phyloP scores from a whole-genome alignment of 1,139 yeast species.

The Pneumocystis sp. region DNA sequence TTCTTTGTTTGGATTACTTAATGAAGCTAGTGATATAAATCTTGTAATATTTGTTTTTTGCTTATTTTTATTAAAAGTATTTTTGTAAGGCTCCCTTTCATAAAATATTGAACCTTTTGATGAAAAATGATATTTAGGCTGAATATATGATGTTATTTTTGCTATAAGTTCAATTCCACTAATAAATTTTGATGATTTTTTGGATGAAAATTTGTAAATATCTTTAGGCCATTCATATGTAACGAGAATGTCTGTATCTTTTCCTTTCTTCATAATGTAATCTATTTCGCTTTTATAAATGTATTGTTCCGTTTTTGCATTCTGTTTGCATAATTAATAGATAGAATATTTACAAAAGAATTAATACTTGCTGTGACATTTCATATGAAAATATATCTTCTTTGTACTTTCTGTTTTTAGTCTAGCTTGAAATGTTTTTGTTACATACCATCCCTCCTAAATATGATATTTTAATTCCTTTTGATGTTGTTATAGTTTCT shows the following conservation, averaged over 20 bases:
- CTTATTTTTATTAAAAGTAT: slow-evolving; percentile 25
- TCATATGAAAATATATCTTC: not conserved
- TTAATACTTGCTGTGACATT: not conserved
- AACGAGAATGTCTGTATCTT: slow-evolving; percentile 38
- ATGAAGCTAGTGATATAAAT: slow-evolving; percentile 49
- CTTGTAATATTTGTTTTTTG: slow-evolving; percentile 30
- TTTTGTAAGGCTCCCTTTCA: slow-evolving; percentile 45
- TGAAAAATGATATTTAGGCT: slow-evolving; percentile 55
- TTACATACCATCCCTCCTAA: slow-evolving; percentile 1
- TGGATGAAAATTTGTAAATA: slow-evolving; percentile 29
- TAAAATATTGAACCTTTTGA: slow-evolving; percentile 35
- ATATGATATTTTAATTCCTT: slow-evolving; percentile 6
- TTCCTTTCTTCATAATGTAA: not conserved
- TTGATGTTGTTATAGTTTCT: slow-evolving; percentile 6
- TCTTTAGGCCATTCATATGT: slow-evolving; percentile 49
- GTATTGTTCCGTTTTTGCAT: not conserved
- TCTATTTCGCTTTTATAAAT: not conserved
- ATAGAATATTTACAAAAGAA: not conserved
- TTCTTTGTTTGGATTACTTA: slow-evolving; percentile 31
- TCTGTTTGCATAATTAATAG: not conserved
- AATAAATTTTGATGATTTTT: not conserved
- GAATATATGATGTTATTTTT: slow-evolving; percentile 28
- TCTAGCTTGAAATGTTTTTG: not conserved
- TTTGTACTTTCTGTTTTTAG: not conserved
- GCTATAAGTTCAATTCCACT: slow-evolving; percentile 30